These are phyloP conservation scores for Calonectria pauciramosa DNA, from an alignment of 2,329 filamentous ascomycete species.

Conservation along the genomic window DNA sequence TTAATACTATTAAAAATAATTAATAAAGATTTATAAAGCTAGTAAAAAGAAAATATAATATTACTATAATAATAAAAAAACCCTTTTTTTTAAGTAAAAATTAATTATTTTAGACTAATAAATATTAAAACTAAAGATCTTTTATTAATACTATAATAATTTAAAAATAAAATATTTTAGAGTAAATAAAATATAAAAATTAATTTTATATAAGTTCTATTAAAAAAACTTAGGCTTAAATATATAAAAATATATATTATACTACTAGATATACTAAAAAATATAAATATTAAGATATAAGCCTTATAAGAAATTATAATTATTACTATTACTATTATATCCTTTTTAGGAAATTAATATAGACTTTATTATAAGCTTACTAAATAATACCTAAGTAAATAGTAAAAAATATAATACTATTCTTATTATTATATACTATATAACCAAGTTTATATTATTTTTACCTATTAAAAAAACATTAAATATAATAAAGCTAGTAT, in stretches of 20 bases:
- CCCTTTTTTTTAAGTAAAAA: neutral
- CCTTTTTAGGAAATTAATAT: neutral
- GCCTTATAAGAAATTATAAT: neutral
- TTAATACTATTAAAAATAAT: constrained; percentile 9
- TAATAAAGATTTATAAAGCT: neutral
- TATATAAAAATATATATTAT: neutral
- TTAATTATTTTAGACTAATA: neutral
- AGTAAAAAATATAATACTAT: neutral
- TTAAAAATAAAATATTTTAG: neutral
- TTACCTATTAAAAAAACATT: neutral
- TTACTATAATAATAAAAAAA: neutral
- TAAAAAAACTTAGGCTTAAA: neutral
- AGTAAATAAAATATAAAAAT: neutral
- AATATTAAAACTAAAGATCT: neutral
- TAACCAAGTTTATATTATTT: constrained; percentile 18
- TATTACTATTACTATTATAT: constrained; percentile 12
- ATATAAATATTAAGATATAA: neutral
- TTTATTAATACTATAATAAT: neutral
- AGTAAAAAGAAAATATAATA: neutral
- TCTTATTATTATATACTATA: neutral
- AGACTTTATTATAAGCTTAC: neutral
- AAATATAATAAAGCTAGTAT: neutral
- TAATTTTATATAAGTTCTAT: neutral
- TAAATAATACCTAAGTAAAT: neutral
- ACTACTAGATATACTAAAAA: neutral